A percentile compares a stretch with the other conserved stretches of the same genome.
Evolutionary conservation across 2,329 filamentous ascomycete species (phyloP).

Genomic region (Myrmaecium sp.): DNA sequence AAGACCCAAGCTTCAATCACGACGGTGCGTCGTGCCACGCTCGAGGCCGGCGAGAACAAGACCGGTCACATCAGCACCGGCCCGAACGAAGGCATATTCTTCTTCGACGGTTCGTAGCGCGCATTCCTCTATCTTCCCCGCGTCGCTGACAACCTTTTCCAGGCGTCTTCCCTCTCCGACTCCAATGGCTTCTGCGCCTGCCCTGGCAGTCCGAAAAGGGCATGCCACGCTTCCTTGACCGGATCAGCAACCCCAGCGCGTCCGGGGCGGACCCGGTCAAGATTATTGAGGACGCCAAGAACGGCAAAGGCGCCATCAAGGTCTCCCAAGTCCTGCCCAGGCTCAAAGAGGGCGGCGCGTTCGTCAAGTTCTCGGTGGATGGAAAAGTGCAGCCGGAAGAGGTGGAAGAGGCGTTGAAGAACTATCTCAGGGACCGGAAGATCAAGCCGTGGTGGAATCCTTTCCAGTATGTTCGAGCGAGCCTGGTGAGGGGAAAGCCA

Average conservation of each 20-base stretch:
- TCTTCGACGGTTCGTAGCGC: constrained; percentile 59
- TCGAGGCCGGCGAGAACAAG: constrained; percentile 42
- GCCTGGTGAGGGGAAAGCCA: constrained; percentile 63
- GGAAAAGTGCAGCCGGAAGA: constrained; percentile 29
- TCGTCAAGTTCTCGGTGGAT: constrained; percentile 63
- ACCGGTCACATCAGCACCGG: constrained; percentile 67
- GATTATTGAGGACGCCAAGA: constrained; percentile 42
- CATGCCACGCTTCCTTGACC: constrained; percentile 32
- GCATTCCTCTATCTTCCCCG: constrained; percentile 2
- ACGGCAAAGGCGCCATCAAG: constrained; percentile 43
- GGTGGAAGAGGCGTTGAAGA: constrained; percentile 43
- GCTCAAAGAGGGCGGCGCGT: constrained; percentile 82
- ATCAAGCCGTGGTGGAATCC: constrained; percentile 86
- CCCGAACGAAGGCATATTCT: constrained; percentile 67
- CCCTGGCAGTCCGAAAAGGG: constrained; percentile 29
- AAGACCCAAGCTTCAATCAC: too few relatives aligned
- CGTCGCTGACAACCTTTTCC: constrained; percentile 1
- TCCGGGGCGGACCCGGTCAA: constrained; percentile 38
- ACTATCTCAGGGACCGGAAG: constrained; percentile 49
- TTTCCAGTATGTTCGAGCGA: constrained; percentile 50
- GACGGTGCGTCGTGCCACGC: too few relatives aligned
- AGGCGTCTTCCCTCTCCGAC: constrained; percentile 73
- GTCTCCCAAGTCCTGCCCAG: constrained; percentile 71
- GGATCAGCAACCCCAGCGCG: constrained; percentile 32
- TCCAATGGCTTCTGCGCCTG: constrained; percentile 44